Evolutionary conservation across 331 rosid species (phyloP).

Genomic region (Pyrus hybrid): DNA sequence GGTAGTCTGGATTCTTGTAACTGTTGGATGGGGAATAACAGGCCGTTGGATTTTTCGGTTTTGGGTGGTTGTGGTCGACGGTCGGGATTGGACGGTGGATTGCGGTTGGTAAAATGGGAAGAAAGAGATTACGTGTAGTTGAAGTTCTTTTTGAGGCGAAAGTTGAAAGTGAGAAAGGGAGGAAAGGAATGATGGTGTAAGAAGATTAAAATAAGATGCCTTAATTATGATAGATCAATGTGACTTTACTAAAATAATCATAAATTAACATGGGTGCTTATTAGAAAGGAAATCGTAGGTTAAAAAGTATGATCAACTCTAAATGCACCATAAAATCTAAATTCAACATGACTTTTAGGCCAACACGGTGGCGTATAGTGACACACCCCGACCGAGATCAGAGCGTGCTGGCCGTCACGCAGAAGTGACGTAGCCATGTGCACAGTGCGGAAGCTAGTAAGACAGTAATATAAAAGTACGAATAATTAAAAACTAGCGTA

Average conservation of each 20-base stretch:
- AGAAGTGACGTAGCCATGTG: no score
- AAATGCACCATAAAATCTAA: no score
- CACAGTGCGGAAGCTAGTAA: no score
- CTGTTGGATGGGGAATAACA: neutral
- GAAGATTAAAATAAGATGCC: neutral
- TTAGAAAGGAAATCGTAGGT: no score
- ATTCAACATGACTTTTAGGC: no score
- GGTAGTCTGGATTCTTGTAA: neutral
- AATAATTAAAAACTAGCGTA: no score
- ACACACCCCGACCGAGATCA: no score
- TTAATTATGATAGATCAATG: neutral
- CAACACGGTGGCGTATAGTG: no score
- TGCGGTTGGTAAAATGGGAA: neutral
- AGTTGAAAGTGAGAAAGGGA: neutral
- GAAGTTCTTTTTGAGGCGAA: neutral
- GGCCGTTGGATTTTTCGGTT: neutral
- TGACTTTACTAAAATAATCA: neutral
- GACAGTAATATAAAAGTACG: no score
- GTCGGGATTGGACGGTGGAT: conserved; percentile 4
- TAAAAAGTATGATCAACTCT: neutral
- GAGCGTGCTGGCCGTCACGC: no score
- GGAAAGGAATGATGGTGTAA: conserved; percentile 1
- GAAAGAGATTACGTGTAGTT: neutral
- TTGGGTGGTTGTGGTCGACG: neutral
- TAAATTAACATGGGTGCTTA: neutral